Conservation (phyloP, 2,329 filamentous ascomycete species). For the Sphaceloma murrayae region DNA sequence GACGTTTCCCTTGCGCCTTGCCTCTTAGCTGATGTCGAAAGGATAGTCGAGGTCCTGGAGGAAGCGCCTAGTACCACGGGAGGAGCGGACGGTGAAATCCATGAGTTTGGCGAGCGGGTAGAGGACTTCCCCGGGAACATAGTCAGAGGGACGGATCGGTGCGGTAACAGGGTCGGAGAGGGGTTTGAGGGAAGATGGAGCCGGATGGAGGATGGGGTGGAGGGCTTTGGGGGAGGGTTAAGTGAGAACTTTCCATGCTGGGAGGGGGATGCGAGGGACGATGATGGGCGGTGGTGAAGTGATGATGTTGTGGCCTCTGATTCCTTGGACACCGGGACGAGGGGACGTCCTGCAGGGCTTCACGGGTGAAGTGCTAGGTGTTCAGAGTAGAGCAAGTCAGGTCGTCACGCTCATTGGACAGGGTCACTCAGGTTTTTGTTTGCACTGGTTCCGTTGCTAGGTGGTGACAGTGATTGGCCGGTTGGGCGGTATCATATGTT, state of each 20-base stretch:
- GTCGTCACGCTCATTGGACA: too few species aligned
- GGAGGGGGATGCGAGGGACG: conserved; percentile 10
- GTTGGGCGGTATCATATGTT: too few species aligned
- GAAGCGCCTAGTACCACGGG: conserved; percentile 34
- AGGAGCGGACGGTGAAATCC: conserved; percentile 35
- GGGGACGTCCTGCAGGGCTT: background rate
- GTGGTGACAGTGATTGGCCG: too few species aligned
- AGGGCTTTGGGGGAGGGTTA: conserved; percentile 13
- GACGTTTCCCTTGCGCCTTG: too few species aligned
- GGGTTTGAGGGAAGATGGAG: too few species aligned
- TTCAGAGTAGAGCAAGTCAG: too few species aligned
- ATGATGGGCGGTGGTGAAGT: conserved; percentile 3
- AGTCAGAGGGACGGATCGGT: conserved; percentile 27
- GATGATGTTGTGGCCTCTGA: background rate
- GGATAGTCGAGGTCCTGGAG: conserved; percentile 29
- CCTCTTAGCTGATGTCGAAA: background rate
- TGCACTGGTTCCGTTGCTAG: too few species aligned
- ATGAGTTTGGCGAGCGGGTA: conserved; percentile 35
- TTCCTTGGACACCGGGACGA: background rate
- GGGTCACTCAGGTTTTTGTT: too few species aligned
- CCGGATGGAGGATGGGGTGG: conserved; percentile 27
- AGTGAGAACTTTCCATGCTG: conserved; percentile 24
- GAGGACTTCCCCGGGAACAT: conserved; percentile 27
- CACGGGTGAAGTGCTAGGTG: too few species aligned
- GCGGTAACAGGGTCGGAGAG: conserved; percentile 31